phyloP scores from a whole-genome alignment of 305 asterid genomes.

The Nicotiana rustica region DNA sequence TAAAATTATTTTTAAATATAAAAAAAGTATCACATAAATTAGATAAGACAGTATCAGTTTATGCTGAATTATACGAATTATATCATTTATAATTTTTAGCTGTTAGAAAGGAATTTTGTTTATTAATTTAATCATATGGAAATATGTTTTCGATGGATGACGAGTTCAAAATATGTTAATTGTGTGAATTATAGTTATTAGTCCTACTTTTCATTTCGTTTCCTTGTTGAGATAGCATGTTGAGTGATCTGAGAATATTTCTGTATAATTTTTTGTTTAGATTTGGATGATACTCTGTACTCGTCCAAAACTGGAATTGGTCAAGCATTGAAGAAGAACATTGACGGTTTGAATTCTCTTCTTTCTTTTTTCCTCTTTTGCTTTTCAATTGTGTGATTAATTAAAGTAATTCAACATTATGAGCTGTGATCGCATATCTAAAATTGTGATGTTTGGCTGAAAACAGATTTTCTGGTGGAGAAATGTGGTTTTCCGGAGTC shows the following conservation, averaged over 20 bases:
- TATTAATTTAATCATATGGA: neutral
- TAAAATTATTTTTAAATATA: too few species aligned
- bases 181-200: neutral
- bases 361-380: neutral
- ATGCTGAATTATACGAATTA: neutral
- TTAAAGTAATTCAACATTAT: neutral
- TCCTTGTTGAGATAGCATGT: neutral
- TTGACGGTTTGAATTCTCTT: conserved; percentile 58
- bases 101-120: neutral
- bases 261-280: conserved; percentile 41
- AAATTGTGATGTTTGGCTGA: neutral
- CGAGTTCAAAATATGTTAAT: neutral
- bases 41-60: neutral
- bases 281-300: conserved; percentile 92
- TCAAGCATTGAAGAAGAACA: conserved; percentile 72
- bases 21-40: too few species aligned
- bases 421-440: neutral
- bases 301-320: conserved; percentile 79
- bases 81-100: neutral
- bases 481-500: conserved; percentile 68
- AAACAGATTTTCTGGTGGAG: conserved; percentile 70
- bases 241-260: neutral
- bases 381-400: neutral
- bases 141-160: neutral
- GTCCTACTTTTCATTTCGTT: neutral